Conservation (phyloP, 2,329 filamentous ascomycete species). For the Truncatella angustata region DNA sequence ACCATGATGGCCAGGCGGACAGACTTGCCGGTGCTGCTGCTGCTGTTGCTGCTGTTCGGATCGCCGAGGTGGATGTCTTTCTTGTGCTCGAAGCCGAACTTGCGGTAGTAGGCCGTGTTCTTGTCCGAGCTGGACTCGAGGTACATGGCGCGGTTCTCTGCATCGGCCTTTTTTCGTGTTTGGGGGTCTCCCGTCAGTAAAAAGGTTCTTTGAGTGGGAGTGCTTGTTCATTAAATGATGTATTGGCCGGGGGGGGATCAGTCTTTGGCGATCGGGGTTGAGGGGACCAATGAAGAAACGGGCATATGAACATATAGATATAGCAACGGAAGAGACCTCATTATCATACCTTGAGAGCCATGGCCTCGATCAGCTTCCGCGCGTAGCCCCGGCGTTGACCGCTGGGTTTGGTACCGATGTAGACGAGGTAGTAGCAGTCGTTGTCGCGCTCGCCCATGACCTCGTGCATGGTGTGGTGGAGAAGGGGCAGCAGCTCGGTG, state of each 20-base stretch:
- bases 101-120: constrained; percentile 72
- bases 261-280: too few species aligned
- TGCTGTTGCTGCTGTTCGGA: constrained; percentile 12
- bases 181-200: too few species aligned
- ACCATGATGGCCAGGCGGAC: constrained; percentile 80
- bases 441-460: constrained; percentile 66
- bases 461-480: constrained; percentile 69
- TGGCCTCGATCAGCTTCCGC: constrained; percentile 66
- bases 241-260: too few species aligned
- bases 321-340: not conserved
- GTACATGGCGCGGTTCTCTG: constrained; percentile 67
- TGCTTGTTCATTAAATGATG: too few species aligned
- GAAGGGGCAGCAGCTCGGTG: constrained; percentile 70
- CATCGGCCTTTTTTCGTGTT: constrained; percentile 57
- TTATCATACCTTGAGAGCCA: constrained; percentile 58
- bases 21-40: constrained; percentile 41
- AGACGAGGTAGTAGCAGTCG: constrained; percentile 78
- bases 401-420: constrained; percentile 72
- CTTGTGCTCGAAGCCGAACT: constrained; percentile 69
- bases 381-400: constrained; percentile 73
- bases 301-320: not conserved
- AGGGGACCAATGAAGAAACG: too few species aligned
- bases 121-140: constrained; percentile 71
- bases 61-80: constrained; percentile 58
- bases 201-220: too few species aligned